Evolutionary conservation across 257 asterid species (phyloP), one percentile per base, ranked within the genome.

Genomic region (Nemophila menziesii): DNA sequence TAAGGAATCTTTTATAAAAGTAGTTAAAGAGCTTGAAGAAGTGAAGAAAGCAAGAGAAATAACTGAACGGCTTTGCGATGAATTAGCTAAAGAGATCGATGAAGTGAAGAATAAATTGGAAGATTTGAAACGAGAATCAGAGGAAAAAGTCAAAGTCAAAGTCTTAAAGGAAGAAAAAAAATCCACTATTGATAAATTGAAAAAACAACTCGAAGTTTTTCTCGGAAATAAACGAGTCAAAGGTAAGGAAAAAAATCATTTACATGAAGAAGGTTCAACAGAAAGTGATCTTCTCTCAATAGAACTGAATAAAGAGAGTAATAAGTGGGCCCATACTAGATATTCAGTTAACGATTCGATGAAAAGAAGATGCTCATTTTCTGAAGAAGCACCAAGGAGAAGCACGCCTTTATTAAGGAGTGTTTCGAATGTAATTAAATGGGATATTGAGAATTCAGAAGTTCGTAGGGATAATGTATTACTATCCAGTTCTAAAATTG

Each of bases 41-140:
- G 96, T 84, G 69, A 89, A 78, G 67, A 61, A 92, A 36, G 81
- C 93, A 1, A 66, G 95, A 49, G 87, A 78, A 44, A 60, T 74
- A 39, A 68, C 76, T 0, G 93, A 84, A 50, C 77, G 78, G 60
- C 77, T 72, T 2, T 78, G 90, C 33, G 75, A 76, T 34, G 87
- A 80, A 36, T 63, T 84, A 45, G 84, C 80, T 1, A 52, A 82
- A 68, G 78, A 71, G 42, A 55, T 68, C 1, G 87, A 74, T 40
- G 83, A 64, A 37, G 94, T 73, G 47, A 62, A 72, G 45, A 75
- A 69, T 22, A 73, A 61, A 47, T 62, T 44, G 8, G 76, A 66
- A 52, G 70, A 53, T 44, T 58, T 66, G n/a, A 74, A 71, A 65
- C 60, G 63, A 62, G 87, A 75, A 34, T 57, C 82, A 14, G 86